phyloP scores from a whole-genome alignment of 805 yeast genomes.

The Debaryomyces hansenii region DNA sequence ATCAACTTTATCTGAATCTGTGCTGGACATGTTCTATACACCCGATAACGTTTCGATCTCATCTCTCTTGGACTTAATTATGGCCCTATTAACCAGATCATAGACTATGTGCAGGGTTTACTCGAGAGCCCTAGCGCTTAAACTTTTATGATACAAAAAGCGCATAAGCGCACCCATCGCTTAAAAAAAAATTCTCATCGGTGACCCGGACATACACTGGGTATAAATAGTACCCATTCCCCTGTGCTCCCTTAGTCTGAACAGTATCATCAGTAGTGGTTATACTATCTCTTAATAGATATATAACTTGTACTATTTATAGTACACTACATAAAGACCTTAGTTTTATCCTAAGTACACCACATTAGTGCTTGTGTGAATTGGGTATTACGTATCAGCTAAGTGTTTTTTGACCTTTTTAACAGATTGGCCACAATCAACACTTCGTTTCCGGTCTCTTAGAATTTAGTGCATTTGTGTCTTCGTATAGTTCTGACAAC shows the following conservation, averaged over 20 bases:
- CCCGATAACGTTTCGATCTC: background rate
- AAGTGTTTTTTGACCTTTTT: constrained; percentile 69
- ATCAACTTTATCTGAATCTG: background rate
- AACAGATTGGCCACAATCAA: constrained; percentile 71
- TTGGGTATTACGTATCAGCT: constrained; percentile 55
- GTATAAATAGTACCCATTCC: constrained; percentile 28
- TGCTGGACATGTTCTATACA: background rate
- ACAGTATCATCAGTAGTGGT: constrained; percentile 73
- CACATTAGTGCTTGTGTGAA: constrained; percentile 44
- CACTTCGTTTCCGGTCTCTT: constrained; percentile 79
- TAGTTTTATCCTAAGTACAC: constrained; percentile 36
- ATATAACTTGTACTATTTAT: constrained; percentile 49
- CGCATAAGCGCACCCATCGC: background rate
- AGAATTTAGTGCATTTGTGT: constrained; percentile 45
- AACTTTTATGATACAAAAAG: background rate
- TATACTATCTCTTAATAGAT: constrained; percentile 69
- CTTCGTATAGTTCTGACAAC: constrained; percentile 30
- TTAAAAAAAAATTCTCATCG: background rate
- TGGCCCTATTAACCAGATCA: background rate
- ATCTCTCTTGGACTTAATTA: background rate
- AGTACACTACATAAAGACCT: constrained; percentile 44
- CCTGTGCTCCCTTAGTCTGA: constrained; percentile 33
- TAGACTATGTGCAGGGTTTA: constrained; percentile 3
- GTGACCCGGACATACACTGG: constrained; percentile 11
- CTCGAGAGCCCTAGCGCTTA: background rate